These are phyloP conservation scores for Capronia coronata DNA, from an alignment of 2,329 filamentous ascomycete species.

Conservation along the genomic window DNA sequence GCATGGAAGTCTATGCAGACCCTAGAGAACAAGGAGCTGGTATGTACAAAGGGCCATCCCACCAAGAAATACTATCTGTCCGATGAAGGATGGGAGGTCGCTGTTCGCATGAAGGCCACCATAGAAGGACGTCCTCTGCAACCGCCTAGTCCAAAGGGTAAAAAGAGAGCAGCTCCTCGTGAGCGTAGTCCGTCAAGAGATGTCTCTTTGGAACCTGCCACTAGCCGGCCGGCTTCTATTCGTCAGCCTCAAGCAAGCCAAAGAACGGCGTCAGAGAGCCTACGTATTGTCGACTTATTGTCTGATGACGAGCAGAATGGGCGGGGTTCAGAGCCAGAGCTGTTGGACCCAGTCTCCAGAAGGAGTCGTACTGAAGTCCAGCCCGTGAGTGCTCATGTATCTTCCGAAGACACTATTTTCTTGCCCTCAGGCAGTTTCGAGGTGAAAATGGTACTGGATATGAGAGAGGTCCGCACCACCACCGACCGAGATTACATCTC, in stretches of 20 bases:
- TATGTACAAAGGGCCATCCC: constrained; percentile 64
- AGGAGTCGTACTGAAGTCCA: neutral
- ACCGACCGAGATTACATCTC: constrained; percentile 72
- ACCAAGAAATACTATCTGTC: constrained; percentile 63
- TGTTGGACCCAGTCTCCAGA: neutral
- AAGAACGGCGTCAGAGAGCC: neutral
- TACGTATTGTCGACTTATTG: constrained; percentile 9
- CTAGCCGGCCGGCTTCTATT: neutral
- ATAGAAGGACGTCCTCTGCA: constrained; percentile 6
- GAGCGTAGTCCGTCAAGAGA: neutral
- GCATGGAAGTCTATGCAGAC: constrained; percentile 82
- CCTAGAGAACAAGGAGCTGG: constrained; percentile 63
- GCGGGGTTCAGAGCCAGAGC: constrained; percentile 2
- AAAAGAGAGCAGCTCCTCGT: constrained; percentile 2
- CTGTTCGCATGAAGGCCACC: constrained; percentile 40
- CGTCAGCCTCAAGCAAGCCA: neutral
- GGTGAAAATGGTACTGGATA: constrained; percentile 66
- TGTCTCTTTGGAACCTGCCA: neutral
- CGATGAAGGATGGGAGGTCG: constrained; percentile 72
- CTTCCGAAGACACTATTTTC: constrained; percentile 46
- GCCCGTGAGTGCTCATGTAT: constrained; percentile 1
- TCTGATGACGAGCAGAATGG: constrained; percentile 8
- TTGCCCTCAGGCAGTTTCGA: constrained; percentile 62
- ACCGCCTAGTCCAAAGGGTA: neutral
- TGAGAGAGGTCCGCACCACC: constrained; percentile 65